A percentile compares a stretch with the other conserved stretches of the same genome.
Evolutionary conservation across 805 yeast species (phyloP).

Genomic region (Candida taoyuanica): DNA sequence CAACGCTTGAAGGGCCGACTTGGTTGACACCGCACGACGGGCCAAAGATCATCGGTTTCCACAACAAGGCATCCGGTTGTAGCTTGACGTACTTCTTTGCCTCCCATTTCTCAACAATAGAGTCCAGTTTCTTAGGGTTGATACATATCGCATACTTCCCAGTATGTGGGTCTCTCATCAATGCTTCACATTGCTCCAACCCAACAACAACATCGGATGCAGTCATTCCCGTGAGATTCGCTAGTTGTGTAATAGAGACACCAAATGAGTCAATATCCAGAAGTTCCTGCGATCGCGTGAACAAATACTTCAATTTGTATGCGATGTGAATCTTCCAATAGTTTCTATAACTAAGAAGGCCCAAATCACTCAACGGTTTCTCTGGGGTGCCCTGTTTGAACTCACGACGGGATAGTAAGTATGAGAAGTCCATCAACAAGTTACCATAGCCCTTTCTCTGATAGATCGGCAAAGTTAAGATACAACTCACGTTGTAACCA

Average conservation of each 20-base stretch:
- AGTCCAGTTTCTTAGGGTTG: constrained; percentile 39
- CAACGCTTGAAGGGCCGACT: constrained; percentile 30
- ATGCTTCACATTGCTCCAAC: constrained; percentile 66
- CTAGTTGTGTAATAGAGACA: constrained; percentile 55
- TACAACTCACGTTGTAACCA: constrained; percentile 84
- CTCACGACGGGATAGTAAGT: constrained; percentile 70
- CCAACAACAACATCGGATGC: constrained; percentile 85
- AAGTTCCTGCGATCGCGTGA: constrained; percentile 1
- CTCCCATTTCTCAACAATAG: constrained; percentile 46
- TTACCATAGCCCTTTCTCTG: constrained; percentile 90
- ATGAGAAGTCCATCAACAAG: constrained; percentile 84
- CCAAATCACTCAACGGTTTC: constrained; percentile 86
- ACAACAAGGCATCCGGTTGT: constrained; percentile 51
- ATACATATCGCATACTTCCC: constrained; percentile 50
- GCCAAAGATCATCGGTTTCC: constrained; percentile 83
- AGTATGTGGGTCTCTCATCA: constrained; percentile 43
- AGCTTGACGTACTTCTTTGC: constrained; percentile 47
- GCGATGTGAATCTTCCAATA: constrained; percentile 78
- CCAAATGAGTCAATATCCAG: constrained; percentile 10
- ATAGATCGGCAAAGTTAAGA: constrained; percentile 80
- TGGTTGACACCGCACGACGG: constrained; percentile 80
- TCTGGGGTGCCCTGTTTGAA: constrained; percentile 89
- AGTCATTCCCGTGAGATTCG: constrained; percentile 77
- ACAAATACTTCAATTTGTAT: constrained; percentile 26
- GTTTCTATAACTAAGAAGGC: constrained; percentile 76